phyloP scores from a whole-genome alignment of 208 protist species.

The Acanthamoeba sp. region DNA sequence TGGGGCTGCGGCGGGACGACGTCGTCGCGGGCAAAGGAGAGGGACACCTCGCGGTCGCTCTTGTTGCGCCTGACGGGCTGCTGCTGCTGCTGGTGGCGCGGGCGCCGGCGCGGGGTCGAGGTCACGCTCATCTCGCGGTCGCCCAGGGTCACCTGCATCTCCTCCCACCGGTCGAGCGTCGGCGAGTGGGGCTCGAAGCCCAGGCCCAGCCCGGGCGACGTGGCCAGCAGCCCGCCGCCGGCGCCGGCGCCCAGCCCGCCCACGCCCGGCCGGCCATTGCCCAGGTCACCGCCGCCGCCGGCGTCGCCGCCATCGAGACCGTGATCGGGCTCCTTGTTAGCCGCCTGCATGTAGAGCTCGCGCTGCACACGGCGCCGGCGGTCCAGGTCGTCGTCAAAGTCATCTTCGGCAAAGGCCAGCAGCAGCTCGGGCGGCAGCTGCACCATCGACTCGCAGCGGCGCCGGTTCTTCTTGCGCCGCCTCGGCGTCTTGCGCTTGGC shows the following conservation, averaged over 20 bases:
- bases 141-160: conserved; percentile 42
- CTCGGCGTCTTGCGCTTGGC: conserved; percentile 16
- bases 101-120: not conserved
- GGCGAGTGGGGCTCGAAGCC: conserved; percentile 33
- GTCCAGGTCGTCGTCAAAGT: not conserved
- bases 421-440: conserved; percentile 48
- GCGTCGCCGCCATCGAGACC: not conserved
- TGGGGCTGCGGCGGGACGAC: not conserved
- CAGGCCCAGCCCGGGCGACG: not conserved
- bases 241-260: not conserved
- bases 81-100: not conserved
- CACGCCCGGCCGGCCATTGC: not conserved
- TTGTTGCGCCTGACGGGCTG: conserved; percentile 1
- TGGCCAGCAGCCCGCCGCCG: not conserved
- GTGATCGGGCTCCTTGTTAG: not conserved
- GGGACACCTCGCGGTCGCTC: not conserved
- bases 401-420: conserved; percentile 23
- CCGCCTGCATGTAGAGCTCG: no score
- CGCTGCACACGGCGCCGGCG: no score
- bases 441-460: conserved; percentile 56
- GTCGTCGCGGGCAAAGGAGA: not conserved
- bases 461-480: conserved; percentile 48
- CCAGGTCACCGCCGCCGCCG: not conserved
- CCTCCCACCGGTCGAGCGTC: conserved; percentile 21
- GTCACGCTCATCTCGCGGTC: not conserved